These are phyloP conservation scores for Dimocarpus longan DNA, from an alignment of 345 rosid species.

Conservation along the genomic window DNA sequence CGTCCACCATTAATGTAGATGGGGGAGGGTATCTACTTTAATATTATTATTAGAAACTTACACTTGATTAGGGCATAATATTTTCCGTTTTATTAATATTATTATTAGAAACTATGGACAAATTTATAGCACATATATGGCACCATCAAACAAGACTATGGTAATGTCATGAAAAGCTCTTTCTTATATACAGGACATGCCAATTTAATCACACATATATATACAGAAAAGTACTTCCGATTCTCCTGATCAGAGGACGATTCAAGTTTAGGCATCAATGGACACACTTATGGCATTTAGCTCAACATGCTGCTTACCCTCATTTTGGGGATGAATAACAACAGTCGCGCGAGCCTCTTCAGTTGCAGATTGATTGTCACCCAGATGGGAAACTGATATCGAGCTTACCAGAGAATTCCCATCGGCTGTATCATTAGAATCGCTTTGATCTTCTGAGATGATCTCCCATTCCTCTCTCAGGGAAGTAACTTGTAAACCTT, in stretches of 20 bases:
- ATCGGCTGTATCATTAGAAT: slow-evolving; percentile 15
- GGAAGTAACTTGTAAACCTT: slow-evolving; percentile 72
- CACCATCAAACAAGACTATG: not conserved
- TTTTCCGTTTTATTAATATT: not conserved
- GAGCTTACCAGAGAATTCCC: slow-evolving; percentile 47
- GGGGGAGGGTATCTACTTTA: no score
- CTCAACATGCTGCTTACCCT: slow-evolving; percentile 73
- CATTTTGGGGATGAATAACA: slow-evolving; percentile 47
- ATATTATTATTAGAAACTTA: not conserved
- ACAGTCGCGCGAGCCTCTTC: slow-evolving; percentile 73
- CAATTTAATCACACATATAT: not conserved
- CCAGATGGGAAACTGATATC: slow-evolving; percentile 51
- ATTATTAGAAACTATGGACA: not conserved
- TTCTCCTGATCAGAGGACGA: not conserved
- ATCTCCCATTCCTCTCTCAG: slow-evolving; percentile 96
- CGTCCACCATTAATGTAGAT: no score
- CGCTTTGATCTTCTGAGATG: slow-evolving; percentile 41
- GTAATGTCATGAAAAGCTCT: not conserved
- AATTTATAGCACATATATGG: not conserved
- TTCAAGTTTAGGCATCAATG: slow-evolving; percentile 51
- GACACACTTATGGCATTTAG: slow-evolving; percentile 75
- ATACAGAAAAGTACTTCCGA: not conserved
- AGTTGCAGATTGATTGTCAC: slow-evolving; percentile 33
- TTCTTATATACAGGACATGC: slow-evolving; percentile 13
- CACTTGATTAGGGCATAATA: no score